A percentile compares a stretch with the other conserved stretches of the same genome.
Evolutionary conservation across 2,329 filamentous ascomycete species (phyloP).

Genomic region (Ceratocystis variospora): DNA sequence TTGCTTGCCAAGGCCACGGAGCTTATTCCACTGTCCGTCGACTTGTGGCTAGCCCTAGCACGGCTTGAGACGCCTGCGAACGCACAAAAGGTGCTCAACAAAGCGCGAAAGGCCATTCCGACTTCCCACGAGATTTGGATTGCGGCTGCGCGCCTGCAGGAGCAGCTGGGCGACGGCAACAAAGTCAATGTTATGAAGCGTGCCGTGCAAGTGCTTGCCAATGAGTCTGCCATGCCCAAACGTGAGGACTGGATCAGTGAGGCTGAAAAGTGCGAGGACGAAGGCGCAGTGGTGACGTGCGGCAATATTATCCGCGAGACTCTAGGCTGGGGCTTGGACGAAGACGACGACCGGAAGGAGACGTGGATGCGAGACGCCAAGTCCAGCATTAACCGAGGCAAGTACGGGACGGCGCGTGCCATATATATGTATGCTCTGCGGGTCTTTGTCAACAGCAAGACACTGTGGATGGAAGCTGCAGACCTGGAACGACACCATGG

Average conservation of each 20-base stretch:
- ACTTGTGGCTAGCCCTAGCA: slow-evolving; percentile 88
- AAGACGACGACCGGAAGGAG: slow-evolving; percentile 91
- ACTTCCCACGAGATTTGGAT: slow-evolving; percentile 96
- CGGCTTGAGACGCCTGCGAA: slow-evolving; percentile 80
- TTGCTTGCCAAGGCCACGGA: slow-evolving; percentile 90
- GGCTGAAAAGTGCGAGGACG: slow-evolving; percentile 87
- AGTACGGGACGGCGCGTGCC: slow-evolving; percentile 79
- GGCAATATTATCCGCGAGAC: slow-evolving; percentile 84
- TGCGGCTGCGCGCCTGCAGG: slow-evolving; percentile 77
- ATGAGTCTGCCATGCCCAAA: slow-evolving; percentile 91
- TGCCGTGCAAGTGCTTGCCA: slow-evolving; percentile 73
- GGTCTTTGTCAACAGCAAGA: slow-evolving; percentile 77
- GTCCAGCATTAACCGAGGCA: slow-evolving; percentile 63
- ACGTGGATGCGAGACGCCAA: slow-evolving; percentile 93
- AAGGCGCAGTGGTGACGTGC: slow-evolving; percentile 76
- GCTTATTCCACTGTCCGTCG: slow-evolving; percentile 82
- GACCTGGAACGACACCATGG: slow-evolving; percentile 87
- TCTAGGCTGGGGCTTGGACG: slow-evolving; percentile 81
- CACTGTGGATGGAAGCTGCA: slow-evolving; percentile 78
- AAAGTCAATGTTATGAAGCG: slow-evolving; percentile 91
- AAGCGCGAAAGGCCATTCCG: slow-evolving; percentile 81
- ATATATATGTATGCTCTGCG: slow-evolving; percentile 86
- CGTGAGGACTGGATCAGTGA: slow-evolving; percentile 94
- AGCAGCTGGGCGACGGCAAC: slow-evolving; percentile 64
- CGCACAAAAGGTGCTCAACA: slow-evolving; percentile 89